These are phyloP conservation scores for Sporormia fimetaria DNA, from an alignment of 495 filamentous ascomycete species.

Conservation along the genomic window DNA sequence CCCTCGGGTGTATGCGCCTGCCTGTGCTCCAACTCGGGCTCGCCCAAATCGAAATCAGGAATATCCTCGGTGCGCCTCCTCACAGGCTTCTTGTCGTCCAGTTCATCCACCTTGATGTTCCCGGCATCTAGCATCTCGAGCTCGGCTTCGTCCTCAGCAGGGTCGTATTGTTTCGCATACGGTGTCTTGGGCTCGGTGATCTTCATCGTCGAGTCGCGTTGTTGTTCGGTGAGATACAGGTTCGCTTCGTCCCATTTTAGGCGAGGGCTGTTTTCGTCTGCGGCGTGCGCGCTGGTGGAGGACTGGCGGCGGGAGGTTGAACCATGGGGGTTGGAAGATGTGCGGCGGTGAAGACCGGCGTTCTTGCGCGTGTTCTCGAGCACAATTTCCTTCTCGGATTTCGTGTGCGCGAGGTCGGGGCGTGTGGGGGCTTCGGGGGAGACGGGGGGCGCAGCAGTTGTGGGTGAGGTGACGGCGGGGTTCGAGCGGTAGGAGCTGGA, in stretches of 20 bases:
- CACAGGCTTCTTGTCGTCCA: slow-evolving; percentile 46
- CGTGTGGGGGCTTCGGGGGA: slow-evolving; percentile 26
- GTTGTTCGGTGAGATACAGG: slow-evolving; percentile 88
- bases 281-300: slow-evolving; percentile 34
- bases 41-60: slow-evolving; percentile 84
- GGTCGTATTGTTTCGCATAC: slow-evolving; percentile 83
- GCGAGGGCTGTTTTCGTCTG: slow-evolving; percentile 53
- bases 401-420: slow-evolving; percentile 32
- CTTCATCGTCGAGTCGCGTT: slow-evolving; percentile 93
- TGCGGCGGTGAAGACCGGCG: slow-evolving; percentile 70
- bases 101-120: slow-evolving; percentile 51
- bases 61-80: slow-evolving; percentile 61
- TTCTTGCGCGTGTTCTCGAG: slow-evolving; percentile 90
- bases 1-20: slow-evolving; percentile 39
- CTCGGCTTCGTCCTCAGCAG: slow-evolving; percentile 70
- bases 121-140: slow-evolving; percentile 45
- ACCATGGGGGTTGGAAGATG: slow-evolving; percentile 54
- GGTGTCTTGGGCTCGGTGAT: slow-evolving; percentile 97
- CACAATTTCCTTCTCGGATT: slow-evolving; percentile 73
- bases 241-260: slow-evolving; percentile 98
- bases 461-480: slow-evolving; percentile 31
- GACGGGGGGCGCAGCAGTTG: slow-evolving; percentile 25
- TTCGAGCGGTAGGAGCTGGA: slow-evolving; percentile 48
- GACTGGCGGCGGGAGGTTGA: slow-evolving; percentile 62
- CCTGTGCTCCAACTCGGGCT: slow-evolving; percentile 52